Percentiles rank a stretch among this genome's conserved stretches.
phyloP scores from a whole-genome alignment of 2,329 filamentous ascomycete species.

The Hyphodiscus sp. region DNA sequence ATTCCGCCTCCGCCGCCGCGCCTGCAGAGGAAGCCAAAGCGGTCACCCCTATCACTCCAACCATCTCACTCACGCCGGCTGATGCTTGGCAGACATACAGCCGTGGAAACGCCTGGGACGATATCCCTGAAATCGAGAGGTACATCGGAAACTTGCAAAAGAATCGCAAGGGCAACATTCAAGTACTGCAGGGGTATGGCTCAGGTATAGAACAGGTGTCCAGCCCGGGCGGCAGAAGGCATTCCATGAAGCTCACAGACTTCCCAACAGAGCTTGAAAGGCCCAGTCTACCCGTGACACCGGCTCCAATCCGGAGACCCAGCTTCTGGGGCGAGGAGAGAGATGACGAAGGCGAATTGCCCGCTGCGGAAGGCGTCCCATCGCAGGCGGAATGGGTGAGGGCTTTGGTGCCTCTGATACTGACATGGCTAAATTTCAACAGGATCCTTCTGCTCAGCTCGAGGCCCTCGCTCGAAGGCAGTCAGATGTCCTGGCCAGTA shows the following conservation, averaged over 20 bases:
- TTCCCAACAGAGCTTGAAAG: constrained; percentile 79
- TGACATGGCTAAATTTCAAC: constrained; percentile 23
- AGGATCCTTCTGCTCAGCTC: constrained; percentile 66
- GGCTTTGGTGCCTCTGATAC: constrained; percentile 42
- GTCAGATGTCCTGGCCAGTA: constrained; percentile 52
- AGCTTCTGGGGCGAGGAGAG: constrained; percentile 56
- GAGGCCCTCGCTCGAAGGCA: constrained; percentile 64
- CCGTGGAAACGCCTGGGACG: constrained; percentile 89
- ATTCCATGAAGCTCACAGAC: constrained; percentile 68
- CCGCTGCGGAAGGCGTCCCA: constrained; percentile 75
- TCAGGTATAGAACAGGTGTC: constrained; percentile 26
- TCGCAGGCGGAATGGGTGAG: constrained; percentile 88
- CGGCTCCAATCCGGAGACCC: constrained; percentile 66
- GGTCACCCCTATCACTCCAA: constrained; percentile 45
- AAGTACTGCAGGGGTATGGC: constrained; percentile 29
- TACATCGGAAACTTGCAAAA: constrained; percentile 77
- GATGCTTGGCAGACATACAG: constrained; percentile 68
- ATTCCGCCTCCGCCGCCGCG: constrained; percentile 35
- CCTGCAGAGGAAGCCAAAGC: constrained; percentile 33
- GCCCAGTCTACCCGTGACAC: constrained; percentile 85
- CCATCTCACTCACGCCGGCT: constrained; percentile 39
- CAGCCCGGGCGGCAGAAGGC: constrained; percentile 30
- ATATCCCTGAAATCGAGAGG: constrained; percentile 76
- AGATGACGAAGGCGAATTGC: constrained; percentile 53
- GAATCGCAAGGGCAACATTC: constrained; percentile 41